These are phyloP conservation scores for Arthroderma uncinatum DNA, from an alignment of 2,329 filamentous ascomycete genomes.

Conservation along the genomic window DNA sequence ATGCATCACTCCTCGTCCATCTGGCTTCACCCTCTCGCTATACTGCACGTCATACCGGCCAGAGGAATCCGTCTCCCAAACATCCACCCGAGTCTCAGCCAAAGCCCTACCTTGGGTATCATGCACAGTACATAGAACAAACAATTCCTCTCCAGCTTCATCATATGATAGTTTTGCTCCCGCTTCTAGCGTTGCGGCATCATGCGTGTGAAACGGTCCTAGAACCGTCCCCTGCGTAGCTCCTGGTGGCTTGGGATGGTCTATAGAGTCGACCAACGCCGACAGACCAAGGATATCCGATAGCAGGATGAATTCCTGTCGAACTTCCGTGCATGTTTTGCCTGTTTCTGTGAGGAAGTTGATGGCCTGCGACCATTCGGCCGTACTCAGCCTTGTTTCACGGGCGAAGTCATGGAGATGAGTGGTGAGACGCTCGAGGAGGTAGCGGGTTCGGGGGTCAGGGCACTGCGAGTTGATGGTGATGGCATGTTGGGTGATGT, in stretches of 20 bases:
- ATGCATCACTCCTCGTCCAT: slow-evolving; percentile 60
- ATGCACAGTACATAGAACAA: slow-evolving; percentile 62
- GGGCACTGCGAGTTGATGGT: slow-evolving; percentile 61
- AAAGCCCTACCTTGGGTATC: slow-evolving; percentile 55
- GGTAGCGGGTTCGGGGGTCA: slow-evolving; percentile 56
- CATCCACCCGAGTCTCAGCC: slow-evolving; percentile 58
- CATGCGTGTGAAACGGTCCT: slow-evolving; percentile 74
- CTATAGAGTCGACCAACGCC: slow-evolving; percentile 68
- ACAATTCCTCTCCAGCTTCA: slow-evolving; percentile 55
- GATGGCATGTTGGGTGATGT: slow-evolving; percentile 33
- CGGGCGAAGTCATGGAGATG: slow-evolving; percentile 75
- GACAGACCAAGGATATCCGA: slow-evolving; percentile 70
- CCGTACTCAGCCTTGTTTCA: slow-evolving; percentile 62
- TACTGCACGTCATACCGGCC: slow-evolving; percentile 77
- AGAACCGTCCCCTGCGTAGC: slow-evolving; percentile 70
- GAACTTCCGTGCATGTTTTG: slow-evolving; percentile 61
- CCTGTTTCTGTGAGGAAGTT: slow-evolving; percentile 61
- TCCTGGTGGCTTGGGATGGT: slow-evolving; percentile 62
- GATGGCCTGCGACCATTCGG: slow-evolving; percentile 68
- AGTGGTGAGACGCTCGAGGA: slow-evolving; percentile 61
- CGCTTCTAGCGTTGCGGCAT: slow-evolving; percentile 47
- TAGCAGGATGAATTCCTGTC: slow-evolving; percentile 70
- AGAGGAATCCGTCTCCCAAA: slow-evolving; percentile 76
- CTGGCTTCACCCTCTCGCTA: slow-evolving; percentile 49
- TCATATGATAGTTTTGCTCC: slow-evolving; percentile 58